Base-by-base conservation (phyloP, 78 protist genomes). In the Dictyostelium brefeldianum region DNA sequence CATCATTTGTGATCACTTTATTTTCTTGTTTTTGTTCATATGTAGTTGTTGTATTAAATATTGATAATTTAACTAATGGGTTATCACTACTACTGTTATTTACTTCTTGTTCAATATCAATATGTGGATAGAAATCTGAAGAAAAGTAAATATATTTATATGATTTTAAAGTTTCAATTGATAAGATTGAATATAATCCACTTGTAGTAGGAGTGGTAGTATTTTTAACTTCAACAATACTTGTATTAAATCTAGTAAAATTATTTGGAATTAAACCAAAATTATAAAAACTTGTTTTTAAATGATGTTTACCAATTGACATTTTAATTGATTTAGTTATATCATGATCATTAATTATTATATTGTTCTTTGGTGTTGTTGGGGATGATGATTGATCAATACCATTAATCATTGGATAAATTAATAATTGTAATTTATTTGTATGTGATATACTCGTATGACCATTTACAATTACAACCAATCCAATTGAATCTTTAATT, bases 391-490 rank as follows among this genome's bases (percentile, higher is more conserved):
- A 14, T 51, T 51, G 56, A 51, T 14, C 56, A 51, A 4, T 64
- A 27, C 73, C 43, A 27, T 64, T 64, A 12, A 64, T 64, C 73
- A 64, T 64, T 27, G 73, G 73, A 64, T 64, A 64, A 5, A 64
- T 27, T 17, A 27, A 64, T 64, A 64, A 29, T 27, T 17, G 22
- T 64, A 64, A 64, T 64, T 64, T 64, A 29, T 64, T 64, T 11
- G 20, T 64, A 25, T 31, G 73, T 27, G 73, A 27, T 18, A 27
- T 64, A 12, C 41, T 27, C 12, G 27, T 27, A 31, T 25, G 27
- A 10, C 29, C 29, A 27, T 27, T 64, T 12, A 64, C 29, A 1
- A 64, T 64, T 27, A 64, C 73, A 27, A 20, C 47, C 5, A 64
- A 29, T 27, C 41, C 73, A 64, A 64, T 22, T 8, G 46, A 22